Evolutionary conservation across 495 filamentous ascomycete genomes (phyloP).

Genomic region (Trichocladium antarcticum): DNA sequence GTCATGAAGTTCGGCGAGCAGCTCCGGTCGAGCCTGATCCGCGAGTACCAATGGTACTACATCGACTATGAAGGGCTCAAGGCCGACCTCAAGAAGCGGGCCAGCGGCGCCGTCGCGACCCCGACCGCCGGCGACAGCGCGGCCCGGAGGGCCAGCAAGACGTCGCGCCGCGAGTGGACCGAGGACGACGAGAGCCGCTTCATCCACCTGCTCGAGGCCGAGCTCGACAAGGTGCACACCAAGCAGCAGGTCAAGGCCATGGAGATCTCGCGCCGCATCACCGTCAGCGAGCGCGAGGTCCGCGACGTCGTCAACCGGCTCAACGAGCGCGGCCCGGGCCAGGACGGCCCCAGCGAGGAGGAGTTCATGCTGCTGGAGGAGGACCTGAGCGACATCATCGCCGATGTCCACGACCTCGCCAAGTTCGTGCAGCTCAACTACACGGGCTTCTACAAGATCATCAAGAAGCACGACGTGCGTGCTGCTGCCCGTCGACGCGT

Average conservation of each 20-base stretch:
- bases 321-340: conserved; percentile 43
- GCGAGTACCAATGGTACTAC: conserved; percentile 93
- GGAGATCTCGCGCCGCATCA: conserved; percentile 85
- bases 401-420: conserved; percentile 95
- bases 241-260: conserved; percentile 93
- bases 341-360: conserved; percentile 65
- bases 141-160: conserved; percentile 12
- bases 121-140: conserved; percentile 7
- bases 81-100: conserved; percentile 65
- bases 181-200: conserved; percentile 88
- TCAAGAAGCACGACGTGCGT: conserved; percentile 97
- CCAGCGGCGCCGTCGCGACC: conserved; percentile 44
- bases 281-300: conserved; percentile 76
- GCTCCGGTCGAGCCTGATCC: conserved; percentile 82
- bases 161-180: conserved; percentile 55
- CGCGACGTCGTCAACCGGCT: conserved; percentile 69
- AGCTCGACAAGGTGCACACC: conserved; percentile 92
- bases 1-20: conserved; percentile 88
- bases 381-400: conserved; percentile 93
- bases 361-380: conserved; percentile 92
- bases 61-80: conserved; percentile 96
- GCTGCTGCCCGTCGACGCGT: not conserved
- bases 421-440: conserved; percentile 99
- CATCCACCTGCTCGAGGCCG: conserved; percentile 71
- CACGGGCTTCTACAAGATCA: conserved; percentile 98